Evolutionary conservation across 768 basidiomycete species (phyloP), one percentile per base, ranked within the genome.

Genomic region (Jaapia argillacea): DNA sequence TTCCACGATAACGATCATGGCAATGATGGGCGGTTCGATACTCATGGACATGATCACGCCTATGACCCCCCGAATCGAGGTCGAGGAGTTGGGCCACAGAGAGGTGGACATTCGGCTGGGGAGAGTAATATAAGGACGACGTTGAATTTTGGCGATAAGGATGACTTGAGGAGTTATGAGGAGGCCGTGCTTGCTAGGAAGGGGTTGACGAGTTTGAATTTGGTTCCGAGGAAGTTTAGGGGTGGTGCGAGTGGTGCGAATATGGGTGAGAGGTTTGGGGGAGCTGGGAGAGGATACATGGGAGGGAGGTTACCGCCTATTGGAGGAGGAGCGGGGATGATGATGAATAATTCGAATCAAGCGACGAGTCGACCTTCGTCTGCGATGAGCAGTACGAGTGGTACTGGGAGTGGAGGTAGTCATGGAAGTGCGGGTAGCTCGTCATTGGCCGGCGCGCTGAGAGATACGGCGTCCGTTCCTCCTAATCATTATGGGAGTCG

Each of bases 171-270:
- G 46, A 74, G 74, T 45, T 88, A 88, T 45, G 81, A 85, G 54
- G 81, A 81, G 33, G 85, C 85, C 3, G 77, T 87, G 13, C 59
- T 85, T 42, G 83, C 85, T 24, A 67, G 81, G 41, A 79, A 72
- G 54, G 68, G 81, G 18, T 73, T 79, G 1, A 70, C 74, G 45
- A 71, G 66, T 45, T 57, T 85, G 31, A 80, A 72, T 49, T 59
- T 84, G 22, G 67, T 70, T 10, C 71, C 74, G 38, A 67, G 65
- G 22, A 49, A 59, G 14, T 52, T 58, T 31, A 52, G 54, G 3
- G 54, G n/a, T n/a, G n/a, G n/a, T n/a, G n/a, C n/a, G n/a, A n/a
- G n/a, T n/a, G n/a, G n/a, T n/a, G n/a, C n/a, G n/a, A n/a, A n/a
- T n/a, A n/a, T n/a, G 39, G 10, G 43, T 53, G 3, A 41, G 13